These are phyloP conservation scores for Candida namnaoensis DNA, from an alignment of 805 yeast species.

Conservation along the genomic window DNA sequence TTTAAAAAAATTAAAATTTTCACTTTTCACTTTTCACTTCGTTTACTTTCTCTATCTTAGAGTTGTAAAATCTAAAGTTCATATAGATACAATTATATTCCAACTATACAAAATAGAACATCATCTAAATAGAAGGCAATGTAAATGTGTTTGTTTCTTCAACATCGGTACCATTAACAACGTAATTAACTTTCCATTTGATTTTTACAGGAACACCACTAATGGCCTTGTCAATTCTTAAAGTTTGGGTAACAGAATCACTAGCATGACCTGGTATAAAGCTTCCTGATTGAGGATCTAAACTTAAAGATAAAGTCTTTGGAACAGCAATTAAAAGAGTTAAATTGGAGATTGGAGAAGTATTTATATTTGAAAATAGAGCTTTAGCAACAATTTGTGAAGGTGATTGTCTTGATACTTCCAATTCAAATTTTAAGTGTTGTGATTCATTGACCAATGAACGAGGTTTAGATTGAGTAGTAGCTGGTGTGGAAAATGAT, in stretches of 20 bases:
- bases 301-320: constrained; percentile 43
- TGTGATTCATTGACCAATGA: constrained; percentile 32
- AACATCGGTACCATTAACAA: constrained; percentile 32
- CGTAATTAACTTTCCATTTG: constrained; percentile 66
- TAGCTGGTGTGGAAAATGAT: constrained; percentile 4
- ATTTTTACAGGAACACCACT: constrained; percentile 44
- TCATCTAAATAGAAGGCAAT: constrained; percentile 16
- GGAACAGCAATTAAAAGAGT: constrained; percentile 68
- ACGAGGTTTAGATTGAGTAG: constrained; percentile 13
- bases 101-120: no score
- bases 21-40: no score
- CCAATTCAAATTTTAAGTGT: constrained; percentile 41
- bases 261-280: constrained; percentile 36
- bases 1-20: no score
- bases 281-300: constrained; percentile 56
- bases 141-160: constrained; percentile 53
- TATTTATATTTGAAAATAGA: constrained; percentile 40
- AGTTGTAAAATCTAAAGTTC: no score
- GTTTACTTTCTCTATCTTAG: no score
- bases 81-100: no score
- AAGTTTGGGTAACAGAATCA: constrained; percentile 46
- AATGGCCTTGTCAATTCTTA: constrained; percentile 26
- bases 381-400: constrained; percentile 35
- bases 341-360: constrained; percentile 37
- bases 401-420: constrained; percentile 25